Percentiles rank a stretch among this genome's conserved stretches.
Conservation (phyloP, 768 basidiomycete species). For the Boletus barrowsii region DNA sequence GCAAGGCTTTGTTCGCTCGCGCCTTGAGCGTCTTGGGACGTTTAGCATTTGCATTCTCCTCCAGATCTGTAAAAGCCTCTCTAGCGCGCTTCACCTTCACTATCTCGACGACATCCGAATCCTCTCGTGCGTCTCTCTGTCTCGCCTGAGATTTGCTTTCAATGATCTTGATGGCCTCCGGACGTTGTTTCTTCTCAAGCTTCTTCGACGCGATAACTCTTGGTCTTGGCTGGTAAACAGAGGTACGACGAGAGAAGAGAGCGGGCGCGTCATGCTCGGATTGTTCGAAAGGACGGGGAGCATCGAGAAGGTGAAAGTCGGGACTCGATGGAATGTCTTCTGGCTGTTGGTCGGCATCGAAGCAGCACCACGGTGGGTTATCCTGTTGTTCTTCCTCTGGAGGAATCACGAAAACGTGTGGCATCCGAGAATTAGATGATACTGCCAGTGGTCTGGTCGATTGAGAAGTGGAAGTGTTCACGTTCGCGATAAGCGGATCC, state of each 20-base stretch:
- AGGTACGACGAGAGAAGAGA: constrained; percentile 3
- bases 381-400: constrained; percentile 53
- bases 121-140: constrained; percentile 41
- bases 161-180: constrained; percentile 25
- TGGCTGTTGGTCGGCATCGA: constrained; percentile 43
- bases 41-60: constrained; percentile 27
- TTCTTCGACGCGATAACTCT: constrained; percentile 15
- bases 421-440: constrained; percentile 29
- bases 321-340: constrained; percentile 20
- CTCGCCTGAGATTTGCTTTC: constrained; percentile 16
- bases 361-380: constrained; percentile 54
- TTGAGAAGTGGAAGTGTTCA: constrained; percentile 13
- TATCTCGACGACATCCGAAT: constrained; percentile 55
- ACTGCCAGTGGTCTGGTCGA: constrained; percentile 6
- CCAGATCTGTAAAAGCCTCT: constrained; percentile 19
- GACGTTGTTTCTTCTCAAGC: constrained; percentile 32
- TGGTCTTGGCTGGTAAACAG: constrained; percentile 8
- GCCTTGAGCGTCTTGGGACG: constrained; percentile 42
- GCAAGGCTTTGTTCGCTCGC: constrained; percentile 47
- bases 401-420: constrained; percentile 54
- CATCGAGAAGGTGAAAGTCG: constrained; percentile 35
- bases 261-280: constrained; percentile 2
- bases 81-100: constrained; percentile 50
- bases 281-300: constrained; percentile 25
- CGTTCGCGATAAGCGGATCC: constrained; percentile 11